Percentiles rank a stretch among this genome's conserved stretches.
phyloP scores from a whole-genome alignment of 306 rosid genomes.

The Prunus armeniaca region DNA sequence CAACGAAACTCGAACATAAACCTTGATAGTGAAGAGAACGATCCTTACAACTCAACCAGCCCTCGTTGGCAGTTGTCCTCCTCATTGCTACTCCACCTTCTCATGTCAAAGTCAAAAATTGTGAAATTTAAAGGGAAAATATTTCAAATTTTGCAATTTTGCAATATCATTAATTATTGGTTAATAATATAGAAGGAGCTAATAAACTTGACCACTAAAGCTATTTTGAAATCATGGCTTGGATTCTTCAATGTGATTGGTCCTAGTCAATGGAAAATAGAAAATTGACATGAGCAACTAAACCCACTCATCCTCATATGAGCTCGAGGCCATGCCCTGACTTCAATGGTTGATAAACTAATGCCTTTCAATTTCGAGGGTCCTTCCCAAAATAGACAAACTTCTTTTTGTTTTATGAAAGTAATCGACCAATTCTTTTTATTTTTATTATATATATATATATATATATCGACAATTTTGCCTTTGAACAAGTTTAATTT shows the following conservation, averaged over 20 bases:
- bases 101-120: not conserved
- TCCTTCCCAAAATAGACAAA: not conserved
- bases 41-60: too few relatives aligned
- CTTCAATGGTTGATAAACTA: not conserved
- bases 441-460: too few relatives aligned
- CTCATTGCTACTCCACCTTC: conserved; percentile 2
- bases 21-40: too few relatives aligned
- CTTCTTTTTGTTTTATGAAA: not conserved
- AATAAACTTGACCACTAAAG: not conserved
- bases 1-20: fast-evolving
- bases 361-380: not conserved
- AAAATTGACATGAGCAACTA: conserved; percentile 8
- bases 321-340: not conserved
- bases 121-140: not conserved
- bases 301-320: not conserved
- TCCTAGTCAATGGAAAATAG: not conserved
- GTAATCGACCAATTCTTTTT: not conserved
- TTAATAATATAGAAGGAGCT: not conserved
- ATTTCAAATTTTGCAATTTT: not conserved
- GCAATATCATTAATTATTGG: not conserved
- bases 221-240: not conserved
- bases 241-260: not conserved
- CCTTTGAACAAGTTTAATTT: too few relatives aligned
- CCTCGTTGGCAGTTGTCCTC: not conserved
- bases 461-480: too few relatives aligned